Evolutionary conservation across 305 asterid genomes (phyloP), one percentile per base, ranked within the genome.

Genomic region (Caryopteris hybrid): DNA sequence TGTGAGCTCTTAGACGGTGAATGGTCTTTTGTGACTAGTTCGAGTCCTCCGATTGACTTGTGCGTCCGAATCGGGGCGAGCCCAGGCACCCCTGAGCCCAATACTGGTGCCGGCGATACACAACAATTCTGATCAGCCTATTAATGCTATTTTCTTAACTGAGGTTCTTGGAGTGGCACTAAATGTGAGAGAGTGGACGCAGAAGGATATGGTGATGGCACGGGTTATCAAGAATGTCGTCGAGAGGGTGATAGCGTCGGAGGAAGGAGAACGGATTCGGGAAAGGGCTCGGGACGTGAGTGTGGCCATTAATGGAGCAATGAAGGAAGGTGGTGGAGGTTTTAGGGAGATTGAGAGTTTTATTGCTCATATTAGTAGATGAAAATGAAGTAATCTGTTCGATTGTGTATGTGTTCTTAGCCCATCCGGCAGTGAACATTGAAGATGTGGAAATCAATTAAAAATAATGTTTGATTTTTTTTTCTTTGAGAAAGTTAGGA

Each of bases 351-450:
- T 86, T 46, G 76, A 81, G 16, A 31, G 64, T 5, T 81, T 84
- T 66, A 67, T 82, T 18, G 78, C 76, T 10, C 81, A 86, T 39
- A 82, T 86, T 57, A 74, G 57, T n/a, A 76, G 89, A 71, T 77
- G 52, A n/a, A n/a, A n/a, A n/a, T n/a, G n/a, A n/a, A n/a, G n/a
- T n/a, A n/a, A n/a, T n/a, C n/a, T n/a, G n/a, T n/a, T n/a, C n/a
- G n/a, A n/a, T n/a, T n/a, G n/a, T n/a, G n/a, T n/a, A n/a, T n/a
- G n/a, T n/a, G n/a, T n/a, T n/a, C n/a, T n/a, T n/a, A n/a, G n/a
- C n/a, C n/a, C n/a, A n/a, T n/a, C n/a, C n/a, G n/a, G n/a, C n/a
- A n/a, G n/a, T n/a, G n/a, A n/a, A n/a, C n/a, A n/a, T n/a, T n/a
- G n/a, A n/a, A n/a, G n/a, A n/a, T n/a, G n/a, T n/a, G n/a, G n/a